Conservation (phyloP, 805 yeast genomes). For the Candida schatavii region DNA sequence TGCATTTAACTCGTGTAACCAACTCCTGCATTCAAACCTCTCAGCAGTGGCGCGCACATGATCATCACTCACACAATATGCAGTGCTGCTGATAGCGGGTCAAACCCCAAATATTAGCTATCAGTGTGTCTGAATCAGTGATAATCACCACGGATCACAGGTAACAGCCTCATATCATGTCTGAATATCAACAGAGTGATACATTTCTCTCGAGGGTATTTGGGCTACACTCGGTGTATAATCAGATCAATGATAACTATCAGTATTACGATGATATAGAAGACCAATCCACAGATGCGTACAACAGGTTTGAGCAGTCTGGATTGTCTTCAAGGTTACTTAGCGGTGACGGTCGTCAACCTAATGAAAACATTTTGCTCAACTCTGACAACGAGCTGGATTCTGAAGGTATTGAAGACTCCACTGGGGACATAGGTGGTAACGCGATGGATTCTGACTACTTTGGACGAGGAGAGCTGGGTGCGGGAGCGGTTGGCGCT, state of each 20-base stretch:
- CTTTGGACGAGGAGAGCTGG: conserved; percentile 1
- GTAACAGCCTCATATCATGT: too few relatives aligned
- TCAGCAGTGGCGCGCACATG: too few relatives aligned
- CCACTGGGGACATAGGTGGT: conserved; percentile 5
- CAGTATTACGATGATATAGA: conserved; percentile 24
- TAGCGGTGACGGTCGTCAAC: neutral
- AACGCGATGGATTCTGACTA: neutral
- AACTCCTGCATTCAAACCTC: too few relatives aligned
- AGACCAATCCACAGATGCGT: neutral
- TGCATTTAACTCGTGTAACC: too few relatives aligned
- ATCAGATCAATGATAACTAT: conserved; percentile 37
- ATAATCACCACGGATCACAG: too few relatives aligned
- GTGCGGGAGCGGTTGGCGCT: neutral
- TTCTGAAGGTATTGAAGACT: conserved; percentile 9
- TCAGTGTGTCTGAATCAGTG: too few relatives aligned
- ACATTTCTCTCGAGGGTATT: conserved; percentile 65
- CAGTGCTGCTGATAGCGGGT: too few relatives aligned
- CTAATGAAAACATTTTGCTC: conserved; percentile 16
- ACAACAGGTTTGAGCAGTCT: conserved; percentile 1
- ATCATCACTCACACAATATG: too few relatives aligned
- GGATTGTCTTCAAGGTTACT: conserved; percentile 1
- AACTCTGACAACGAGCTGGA: conserved; percentile 37
- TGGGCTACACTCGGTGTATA: conserved; percentile 48
- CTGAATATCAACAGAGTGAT: conserved; percentile 26
- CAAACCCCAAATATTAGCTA: too few relatives aligned